phyloP scores from a whole-genome alignment of 805 yeast species.

The Saccharomyces mikatae region DNA sequence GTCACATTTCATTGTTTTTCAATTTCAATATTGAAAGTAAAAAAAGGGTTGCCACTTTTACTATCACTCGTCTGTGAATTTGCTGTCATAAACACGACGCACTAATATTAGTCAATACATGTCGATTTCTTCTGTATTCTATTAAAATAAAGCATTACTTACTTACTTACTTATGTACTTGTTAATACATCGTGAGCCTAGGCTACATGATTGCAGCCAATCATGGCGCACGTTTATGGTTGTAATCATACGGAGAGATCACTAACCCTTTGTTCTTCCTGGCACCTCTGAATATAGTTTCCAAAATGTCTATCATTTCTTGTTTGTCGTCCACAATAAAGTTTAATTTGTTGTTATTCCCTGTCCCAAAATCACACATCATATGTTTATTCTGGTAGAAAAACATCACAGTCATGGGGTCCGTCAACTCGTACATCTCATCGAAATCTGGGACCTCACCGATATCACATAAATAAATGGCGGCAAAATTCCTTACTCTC shows the following conservation, averaged over 20 bases:
- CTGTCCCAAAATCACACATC: conserved; percentile 98
- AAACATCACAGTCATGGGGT: conserved; percentile 89
- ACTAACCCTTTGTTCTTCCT: conserved; percentile 88
- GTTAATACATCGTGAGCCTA: neutral
- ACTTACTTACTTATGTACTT: neutral
- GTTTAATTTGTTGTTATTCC: conserved; percentile 90
- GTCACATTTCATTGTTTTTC: neutral
- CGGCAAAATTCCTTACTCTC: conserved; percentile 81
- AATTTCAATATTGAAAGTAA: neutral
- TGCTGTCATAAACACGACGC: neutral
- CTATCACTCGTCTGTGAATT: neutral
- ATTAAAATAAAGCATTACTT: neutral
- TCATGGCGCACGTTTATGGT: conserved; percentile 30
- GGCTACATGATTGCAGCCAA: neutral
- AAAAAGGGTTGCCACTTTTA: neutral
- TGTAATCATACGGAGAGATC: conserved; percentile 66
- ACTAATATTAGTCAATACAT: neutral
- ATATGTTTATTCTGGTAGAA: conserved; percentile 88
- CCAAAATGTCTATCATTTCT: conserved; percentile 85
- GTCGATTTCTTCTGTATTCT: neutral
- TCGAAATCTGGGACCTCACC: conserved; percentile 87
- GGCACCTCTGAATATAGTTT: conserved; percentile 86
- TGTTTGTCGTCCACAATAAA: conserved; percentile 72
- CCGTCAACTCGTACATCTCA: conserved; percentile 45
- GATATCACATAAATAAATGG: conserved; percentile 79